Evolutionary conservation across 2,329 filamentous ascomycete genomes (phyloP), one percentile per base, ranked within the genome.

Genomic region (Cyphellophora europaea): DNA sequence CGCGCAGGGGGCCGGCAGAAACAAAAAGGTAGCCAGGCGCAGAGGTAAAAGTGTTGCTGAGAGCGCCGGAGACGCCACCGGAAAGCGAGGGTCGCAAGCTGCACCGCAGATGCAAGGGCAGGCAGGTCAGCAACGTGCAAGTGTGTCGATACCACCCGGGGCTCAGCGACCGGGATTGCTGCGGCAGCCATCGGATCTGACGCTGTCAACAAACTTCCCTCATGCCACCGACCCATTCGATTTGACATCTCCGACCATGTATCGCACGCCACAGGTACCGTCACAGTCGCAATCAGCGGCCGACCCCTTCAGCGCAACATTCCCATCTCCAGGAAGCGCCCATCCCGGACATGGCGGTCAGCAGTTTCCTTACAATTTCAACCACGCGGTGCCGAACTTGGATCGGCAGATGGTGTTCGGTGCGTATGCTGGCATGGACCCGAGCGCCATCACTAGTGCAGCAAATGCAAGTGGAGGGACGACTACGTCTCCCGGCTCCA

Each of bases 331-430:
- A 8, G n/a, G n/a, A 8, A 25, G 8, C 21, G 8, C n/a, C n/a
- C n/a, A 8, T 8, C 21, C 21, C 8, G 53, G 44, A 25, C 35
- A 51, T 34, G 42, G 53, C 44, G 35, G 48, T 14, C 56, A 55
- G 27, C 36, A 59, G 58, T 60, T 63, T 37, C 48, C 49, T 38
- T 52, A 58, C 34, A 53, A 55, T 11, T 48, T 55, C 19, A 40
- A 19, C 16, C 43, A 39, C 8, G 44, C 46, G 35, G 61, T 86
- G 16, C 77, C 79, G 6, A 77, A 83, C 41, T 70, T 89, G 11
- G 82, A 88, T 49, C 71, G 81, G 3, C 81, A 86, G 50, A 74
- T 87, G 43, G 78, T 86, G 2, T 84, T 85, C 43, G 78, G 77
- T 23, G 80, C 78, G 1, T 89, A 87, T 51, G 65, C 67, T 6